phyloP scores from a whole-genome alignment of 805 yeast genomes.

The Helenozyma baotianmanensis region DNA sequence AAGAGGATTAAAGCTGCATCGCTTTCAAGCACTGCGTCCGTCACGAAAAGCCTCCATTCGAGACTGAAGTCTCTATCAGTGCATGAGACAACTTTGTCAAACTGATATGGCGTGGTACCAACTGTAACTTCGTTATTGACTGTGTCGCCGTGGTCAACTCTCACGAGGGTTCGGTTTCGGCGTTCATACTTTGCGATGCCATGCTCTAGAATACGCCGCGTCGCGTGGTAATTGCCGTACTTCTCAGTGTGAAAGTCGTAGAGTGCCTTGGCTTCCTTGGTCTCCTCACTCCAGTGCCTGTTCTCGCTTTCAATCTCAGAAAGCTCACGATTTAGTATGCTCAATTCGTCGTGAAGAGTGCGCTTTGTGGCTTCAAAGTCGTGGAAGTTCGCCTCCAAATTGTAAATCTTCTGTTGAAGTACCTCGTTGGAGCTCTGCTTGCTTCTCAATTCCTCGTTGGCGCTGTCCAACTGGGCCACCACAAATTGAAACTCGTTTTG shows the following conservation, averaged over 20 bases:
- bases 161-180: conserved; percentile 22
- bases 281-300: conserved; percentile 7
- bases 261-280: conserved; percentile 17
- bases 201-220: conserved; percentile 45
- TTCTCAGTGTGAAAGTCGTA: conserved; percentile 14
- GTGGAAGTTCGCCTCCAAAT: no score
- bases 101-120: no score
- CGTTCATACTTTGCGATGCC: conserved; percentile 37
- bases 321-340: neutral
- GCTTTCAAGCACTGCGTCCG: conserved; percentile 13
- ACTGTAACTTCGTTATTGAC: no score
- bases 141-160: neutral
- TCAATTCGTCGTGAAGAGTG: conserved; percentile 3
- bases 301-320: neutral
- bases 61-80: conserved; percentile 17
- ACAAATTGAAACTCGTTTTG: neutral
- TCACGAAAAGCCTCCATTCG: conserved; percentile 15
- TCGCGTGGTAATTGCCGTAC: conserved; percentile 28
- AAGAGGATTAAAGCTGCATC: conserved; percentile 17
- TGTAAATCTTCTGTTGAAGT: no score
- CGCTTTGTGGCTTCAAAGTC: conserved; percentile 10
- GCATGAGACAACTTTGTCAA: no score
- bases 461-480: conserved; percentile 7
- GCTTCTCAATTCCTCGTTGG: no score
- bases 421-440: neutral